phyloP scores from a whole-genome alignment of 1,284 basidiomycete species.

The Coriolopsis trogii region DNA sequence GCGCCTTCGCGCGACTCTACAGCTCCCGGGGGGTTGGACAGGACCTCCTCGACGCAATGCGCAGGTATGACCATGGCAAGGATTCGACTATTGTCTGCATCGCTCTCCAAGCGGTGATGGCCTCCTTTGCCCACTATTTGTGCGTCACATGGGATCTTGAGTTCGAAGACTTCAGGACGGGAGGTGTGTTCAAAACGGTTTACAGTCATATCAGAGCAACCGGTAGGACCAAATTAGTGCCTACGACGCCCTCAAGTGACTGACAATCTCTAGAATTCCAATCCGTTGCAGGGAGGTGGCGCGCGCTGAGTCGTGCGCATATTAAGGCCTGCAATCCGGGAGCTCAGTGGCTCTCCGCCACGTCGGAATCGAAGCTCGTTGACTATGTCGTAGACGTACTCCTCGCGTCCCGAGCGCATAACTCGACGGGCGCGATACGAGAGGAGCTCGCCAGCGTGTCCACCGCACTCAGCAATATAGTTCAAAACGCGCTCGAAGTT shows the following conservation, averaged over 20 bases:
- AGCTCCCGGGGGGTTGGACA: slow-evolving; percentile 40
- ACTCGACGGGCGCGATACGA: slow-evolving; percentile 38
- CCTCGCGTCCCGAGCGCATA: slow-evolving; percentile 43
- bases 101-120: slow-evolving; percentile 50
- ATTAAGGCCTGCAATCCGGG: slow-evolving; percentile 37
- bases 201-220: slow-evolving; percentile 47
- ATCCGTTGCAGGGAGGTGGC: slow-evolving; percentile 55
- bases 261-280: slow-evolving; percentile 44
- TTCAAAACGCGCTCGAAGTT: slow-evolving; percentile 44
- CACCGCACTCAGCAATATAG: slow-evolving; percentile 33
- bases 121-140: slow-evolving; percentile 47
- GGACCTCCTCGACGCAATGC: slow-evolving; percentile 39
- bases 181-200: slow-evolving; percentile 45
- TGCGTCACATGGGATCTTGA: slow-evolving; percentile 54
- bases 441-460: slow-evolving; percentile 30
- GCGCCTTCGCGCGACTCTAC: slow-evolving; percentile 2
- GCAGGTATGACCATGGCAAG: slow-evolving; percentile 37
- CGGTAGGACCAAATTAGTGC: slow-evolving; percentile 38
- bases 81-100: slow-evolving; percentile 54
- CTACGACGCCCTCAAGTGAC: too few species aligned
- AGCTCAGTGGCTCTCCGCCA: slow-evolving; percentile 35
- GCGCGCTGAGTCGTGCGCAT: slow-evolving; percentile 50
- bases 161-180: slow-evolving; percentile 38
- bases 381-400: slow-evolving; percentile 44
- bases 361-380: slow-evolving; percentile 39